Conservation (phyloP, 78 protist species). For the Dictyostelium citrinum region DNA sequence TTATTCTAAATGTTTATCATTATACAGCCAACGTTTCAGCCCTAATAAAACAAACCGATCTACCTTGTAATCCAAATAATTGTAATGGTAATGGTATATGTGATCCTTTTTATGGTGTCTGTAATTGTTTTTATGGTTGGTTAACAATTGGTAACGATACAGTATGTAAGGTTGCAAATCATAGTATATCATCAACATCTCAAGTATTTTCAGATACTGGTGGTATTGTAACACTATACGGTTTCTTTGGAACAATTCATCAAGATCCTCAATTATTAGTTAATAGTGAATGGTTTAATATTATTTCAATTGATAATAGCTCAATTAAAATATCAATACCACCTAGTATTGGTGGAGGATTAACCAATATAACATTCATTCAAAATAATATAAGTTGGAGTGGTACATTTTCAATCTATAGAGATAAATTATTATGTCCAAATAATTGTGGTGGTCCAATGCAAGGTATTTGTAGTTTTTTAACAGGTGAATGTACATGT, state of each 20-base stretch:
- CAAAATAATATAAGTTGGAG: neutral
- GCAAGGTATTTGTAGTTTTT: neutral
- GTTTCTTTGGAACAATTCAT: neutral
- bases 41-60: neutral
- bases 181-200: neutral
- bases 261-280: neutral
- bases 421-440: neutral
- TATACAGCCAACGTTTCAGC: too few species aligned
- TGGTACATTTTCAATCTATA: neutral
- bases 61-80: neutral
- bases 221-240: neutral
- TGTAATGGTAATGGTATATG: neutral
- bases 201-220: neutral
- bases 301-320: neutral
- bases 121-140: neutral
- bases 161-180: neutral
- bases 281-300: neutral
- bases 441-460: neutral
- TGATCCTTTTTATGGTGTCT: neutral
- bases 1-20: too few species aligned
- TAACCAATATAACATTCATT: neutral
- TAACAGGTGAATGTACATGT: neutral
- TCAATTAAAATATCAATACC: neutral
- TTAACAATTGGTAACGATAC: neutral
- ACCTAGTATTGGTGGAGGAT: neutral